Evolutionary conservation across 202 grass and related monocot genomes (phyloP).

Genomic region (Schoenoplectus tabernaemontani): DNA sequence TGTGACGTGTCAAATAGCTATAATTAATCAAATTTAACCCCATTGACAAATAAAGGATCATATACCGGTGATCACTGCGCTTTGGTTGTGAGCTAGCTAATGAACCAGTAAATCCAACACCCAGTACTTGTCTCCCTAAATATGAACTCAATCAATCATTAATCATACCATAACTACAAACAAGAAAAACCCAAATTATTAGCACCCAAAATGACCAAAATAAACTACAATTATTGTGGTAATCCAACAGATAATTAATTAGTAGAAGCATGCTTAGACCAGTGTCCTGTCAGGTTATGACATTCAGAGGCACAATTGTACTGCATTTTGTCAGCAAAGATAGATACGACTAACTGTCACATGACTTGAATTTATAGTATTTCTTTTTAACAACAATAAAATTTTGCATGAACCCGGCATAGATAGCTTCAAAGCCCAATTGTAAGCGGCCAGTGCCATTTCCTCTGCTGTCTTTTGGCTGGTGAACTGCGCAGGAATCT

Average conservation of each 20-base stretch:
- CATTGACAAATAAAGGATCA: background rate
- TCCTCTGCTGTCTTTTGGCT: constrained; percentile 75
- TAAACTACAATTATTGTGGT: background rate
- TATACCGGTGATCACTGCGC: constrained; percentile 76
- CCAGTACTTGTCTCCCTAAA: constrained; percentile 67
- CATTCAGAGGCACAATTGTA: background rate
- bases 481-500: constrained; percentile 76
- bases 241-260: background rate
- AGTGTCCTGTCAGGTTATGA: background rate
- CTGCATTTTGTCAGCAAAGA: background rate
- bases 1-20: background rate
- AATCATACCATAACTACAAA: background rate
- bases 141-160: background rate
- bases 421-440: constrained; percentile 88
- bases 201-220: background rate
- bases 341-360: background rate
- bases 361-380: background rate
- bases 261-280: background rate
- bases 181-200: background rate
- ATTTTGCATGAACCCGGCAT: constrained; percentile 37
- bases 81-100: constrained; percentile 70
- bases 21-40: background rate
- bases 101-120: constrained; percentile 86
- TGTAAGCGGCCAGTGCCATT: constrained; percentile 70
- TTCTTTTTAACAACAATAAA: background rate